These are phyloP conservation scores for Delitschia confertaspora DNA, from an alignment of 495 filamentous ascomycete genomes.

Conservation along the genomic window DNA sequence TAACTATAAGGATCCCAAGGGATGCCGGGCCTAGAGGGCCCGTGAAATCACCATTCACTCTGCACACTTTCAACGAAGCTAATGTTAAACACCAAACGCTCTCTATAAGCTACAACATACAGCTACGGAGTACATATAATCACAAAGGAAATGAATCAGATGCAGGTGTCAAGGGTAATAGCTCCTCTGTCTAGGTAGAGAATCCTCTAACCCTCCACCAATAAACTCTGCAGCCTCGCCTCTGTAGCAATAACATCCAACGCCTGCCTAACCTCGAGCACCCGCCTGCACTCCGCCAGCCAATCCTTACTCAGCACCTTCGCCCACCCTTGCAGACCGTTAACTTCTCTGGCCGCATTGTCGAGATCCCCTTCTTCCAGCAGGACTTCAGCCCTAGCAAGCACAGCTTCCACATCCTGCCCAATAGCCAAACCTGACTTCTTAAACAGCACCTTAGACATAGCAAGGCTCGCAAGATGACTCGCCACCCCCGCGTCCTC, in stretches of 20 bases:
- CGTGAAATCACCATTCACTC: no score
- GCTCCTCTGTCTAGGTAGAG: no score
- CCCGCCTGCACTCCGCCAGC: slow-evolving; percentile 76
- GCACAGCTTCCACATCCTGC: slow-evolving; percentile 88
- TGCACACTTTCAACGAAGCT: no score
- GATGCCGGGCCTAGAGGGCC: no score
- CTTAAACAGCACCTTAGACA: slow-evolving; percentile 90
- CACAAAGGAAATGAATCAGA: no score
- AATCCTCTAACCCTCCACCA: no score
- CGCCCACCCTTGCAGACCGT: slow-evolving; percentile 81
- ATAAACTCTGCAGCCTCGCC: slow-evolving; percentile 38
- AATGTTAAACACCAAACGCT: no score
- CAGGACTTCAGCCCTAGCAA: slow-evolving; percentile 75
- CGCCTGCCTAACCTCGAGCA: slow-evolving; percentile 91
- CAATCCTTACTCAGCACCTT: slow-evolving; percentile 89
- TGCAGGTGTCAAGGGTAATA: no score
- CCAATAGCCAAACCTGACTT: slow-evolving; percentile 68
- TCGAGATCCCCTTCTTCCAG: slow-evolving; percentile 90
- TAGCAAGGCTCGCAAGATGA: slow-evolving; percentile 75
- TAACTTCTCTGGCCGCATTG: slow-evolving; percentile 89
- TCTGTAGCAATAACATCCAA: slow-evolving; percentile 64
- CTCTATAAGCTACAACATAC: no score
- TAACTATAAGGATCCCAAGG: no score
- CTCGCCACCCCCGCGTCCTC: slow-evolving; percentile 89
- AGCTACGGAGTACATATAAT: no score